A percentile compares a stretch with the other conserved stretches of the same genome.
Conservation (phyloP, 2,329 filamentous ascomycete genomes). For the Metarhizium anisopliae region DNA sequence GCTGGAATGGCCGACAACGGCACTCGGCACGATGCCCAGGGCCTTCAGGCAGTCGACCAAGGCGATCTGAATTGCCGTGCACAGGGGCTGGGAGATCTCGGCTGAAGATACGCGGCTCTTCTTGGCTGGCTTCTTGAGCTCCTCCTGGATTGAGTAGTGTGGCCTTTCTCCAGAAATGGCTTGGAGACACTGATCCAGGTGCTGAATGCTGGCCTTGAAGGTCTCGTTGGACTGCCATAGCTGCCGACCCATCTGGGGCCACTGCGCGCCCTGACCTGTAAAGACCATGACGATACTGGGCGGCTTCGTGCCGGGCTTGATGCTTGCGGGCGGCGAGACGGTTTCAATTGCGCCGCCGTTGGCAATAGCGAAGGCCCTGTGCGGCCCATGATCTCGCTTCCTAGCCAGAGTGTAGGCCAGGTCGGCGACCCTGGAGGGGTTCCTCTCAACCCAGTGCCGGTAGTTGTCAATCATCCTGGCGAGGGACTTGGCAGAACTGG, state of each 20-base stretch:
- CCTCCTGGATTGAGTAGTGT: neutral
- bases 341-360: neutral
- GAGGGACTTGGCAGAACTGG: neutral
- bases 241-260: conserved; percentile 26
- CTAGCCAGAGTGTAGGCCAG: conserved; percentile 9
- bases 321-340: conserved; percentile 13
- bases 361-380: conserved; percentile 9
- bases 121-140: conserved; percentile 12
- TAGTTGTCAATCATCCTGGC: neutral
- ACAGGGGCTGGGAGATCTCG: conserved; percentile 39
- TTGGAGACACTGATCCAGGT: conserved; percentile 1
- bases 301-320: conserved; percentile 12
- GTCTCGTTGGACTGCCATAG: conserved; percentile 12
- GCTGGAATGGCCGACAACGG: conserved; percentile 28
- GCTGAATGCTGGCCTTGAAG: conserved; percentile 12
- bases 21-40: conserved; percentile 18
- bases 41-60: conserved; percentile 26
- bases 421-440: neutral
- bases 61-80: conserved; percentile 44
- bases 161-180: neutral
- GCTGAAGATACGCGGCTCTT: conserved; percentile 23
- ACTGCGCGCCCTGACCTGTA: conserved; percentile 38
- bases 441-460: neutral
- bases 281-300: conserved; percentile 21
- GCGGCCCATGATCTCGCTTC: conserved; percentile 4